Evolutionary conservation across 1,284 basidiomycete species (phyloP), one percentile per base, ranked within the genome.

Genomic region (Grifola frondosa): DNA sequence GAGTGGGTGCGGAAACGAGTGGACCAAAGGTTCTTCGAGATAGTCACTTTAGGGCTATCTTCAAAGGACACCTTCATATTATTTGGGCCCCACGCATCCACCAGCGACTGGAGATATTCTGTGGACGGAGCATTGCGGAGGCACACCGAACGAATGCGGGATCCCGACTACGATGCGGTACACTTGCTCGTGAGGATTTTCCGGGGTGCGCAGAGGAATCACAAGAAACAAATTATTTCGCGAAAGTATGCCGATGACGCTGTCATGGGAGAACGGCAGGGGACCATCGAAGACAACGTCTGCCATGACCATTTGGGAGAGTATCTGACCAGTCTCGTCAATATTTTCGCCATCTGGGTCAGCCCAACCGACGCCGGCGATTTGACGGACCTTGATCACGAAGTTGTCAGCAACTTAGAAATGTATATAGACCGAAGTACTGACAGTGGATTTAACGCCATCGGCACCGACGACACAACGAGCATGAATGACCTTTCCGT

Each of bases 381-480:
- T 29, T n/a, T 53, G 36, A 43, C 64, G 63, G 24, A 65, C 43
- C 64, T 63, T 31, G 21, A 35, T n/a, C n/a, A n/a, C n/a, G n/a
- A n/a, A n/a, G n/a, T n/a, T n/a, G n/a, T n/a, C n/a, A n/a, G n/a
- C n/a, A n/a, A n/a, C n/a, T 17, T 13, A 40, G 42, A 19, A 31
- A 19, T 22, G 29, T 17, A 29, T 15, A 17, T 28, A 20, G 28
- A 23, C n/a, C 16, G 46, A 26, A 37, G 22, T 11, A 50, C 76
- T 49, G 53, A 77, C 80, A 13, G 62, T 58, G 3, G 80, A 82
- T 39, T 60, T 67, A 13, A 73, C 63, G n/a, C 80, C 80, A 56
- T 82, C 78, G 10, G 80, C 78, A 29, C 75, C 78, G 22, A 81
- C 54, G 1, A 81, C 70, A 51, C 77, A 78, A 20, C 64, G 67